These are phyloP conservation scores for Hypoxylon crocopeplum DNA, from an alignment of 495 filamentous ascomycete species.

Conservation along the genomic window DNA sequence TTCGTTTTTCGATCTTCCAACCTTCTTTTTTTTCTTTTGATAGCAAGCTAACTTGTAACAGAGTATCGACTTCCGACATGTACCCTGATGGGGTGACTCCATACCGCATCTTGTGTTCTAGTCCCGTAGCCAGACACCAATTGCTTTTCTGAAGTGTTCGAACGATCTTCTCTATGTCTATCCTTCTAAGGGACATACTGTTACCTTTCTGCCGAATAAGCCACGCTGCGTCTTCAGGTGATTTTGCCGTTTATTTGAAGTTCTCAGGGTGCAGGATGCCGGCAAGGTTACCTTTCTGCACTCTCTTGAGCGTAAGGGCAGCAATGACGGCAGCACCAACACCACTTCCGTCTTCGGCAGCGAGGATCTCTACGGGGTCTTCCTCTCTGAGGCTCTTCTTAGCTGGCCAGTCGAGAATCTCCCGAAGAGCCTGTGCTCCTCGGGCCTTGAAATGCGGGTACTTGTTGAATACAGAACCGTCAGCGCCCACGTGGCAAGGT, in stretches of 20 bases:
- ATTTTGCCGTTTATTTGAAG: constrained; percentile 44
- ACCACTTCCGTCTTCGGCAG: constrained; percentile 93
- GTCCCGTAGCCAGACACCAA: constrained; percentile 31
- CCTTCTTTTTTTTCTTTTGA: constrained; percentile 6
- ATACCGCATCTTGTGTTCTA: constrained; percentile 24
- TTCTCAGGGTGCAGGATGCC: constrained; percentile 79
- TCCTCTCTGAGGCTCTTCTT: constrained; percentile 65
- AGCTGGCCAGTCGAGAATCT: constrained; percentile 90
- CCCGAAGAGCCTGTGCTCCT: constrained; percentile 84
- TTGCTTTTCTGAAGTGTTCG: constrained; percentile 17
- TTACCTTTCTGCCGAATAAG: constrained; percentile 8
- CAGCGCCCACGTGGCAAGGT: constrained; percentile 91
- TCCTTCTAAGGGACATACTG: constrained; percentile 27
- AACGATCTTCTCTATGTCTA: constrained; percentile 37
- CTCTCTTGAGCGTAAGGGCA: constrained; percentile 86
- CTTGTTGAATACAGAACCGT: constrained; percentile 97
- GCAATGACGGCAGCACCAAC: constrained; percentile 97
- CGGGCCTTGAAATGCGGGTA: constrained; percentile 96
- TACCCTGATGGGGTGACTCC: constrained; percentile 63
- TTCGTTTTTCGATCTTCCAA: background rate
- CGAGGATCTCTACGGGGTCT: constrained; percentile 84
- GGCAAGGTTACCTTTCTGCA: constrained; percentile 76
- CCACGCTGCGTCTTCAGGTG: background rate
- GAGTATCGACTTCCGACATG: constrained; percentile 60
- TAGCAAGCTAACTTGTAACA: constrained; percentile 34